Evolutionary conservation across 23 red algal genomes (phyloP).

Genomic region (Gracilariopsis chorda): DNA sequence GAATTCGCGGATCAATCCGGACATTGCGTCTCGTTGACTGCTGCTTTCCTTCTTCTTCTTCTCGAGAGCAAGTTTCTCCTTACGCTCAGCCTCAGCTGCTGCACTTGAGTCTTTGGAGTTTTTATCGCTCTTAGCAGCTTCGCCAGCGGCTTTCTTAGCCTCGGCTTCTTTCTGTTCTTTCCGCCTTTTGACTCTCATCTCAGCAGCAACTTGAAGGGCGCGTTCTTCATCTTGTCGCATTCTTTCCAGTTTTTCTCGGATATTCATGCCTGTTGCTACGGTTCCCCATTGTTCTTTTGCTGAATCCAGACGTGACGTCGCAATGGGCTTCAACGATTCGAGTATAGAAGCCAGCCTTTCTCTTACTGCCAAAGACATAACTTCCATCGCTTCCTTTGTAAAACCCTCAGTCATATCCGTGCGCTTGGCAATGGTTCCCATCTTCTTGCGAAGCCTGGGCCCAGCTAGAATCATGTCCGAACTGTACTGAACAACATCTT

Average conservation of each 20-base stretch:
- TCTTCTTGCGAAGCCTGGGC: conserved; percentile 22
- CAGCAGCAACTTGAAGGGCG: conserved; percentile 18
- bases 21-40: conserved; percentile 58
- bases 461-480: conserved; percentile 46
- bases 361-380: conserved; percentile 52
- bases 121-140: conserved; percentile 44
- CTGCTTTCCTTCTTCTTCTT: conserved; percentile 61
- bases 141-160: conserved; percentile 27
- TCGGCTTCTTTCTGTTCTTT: conserved; percentile 40
- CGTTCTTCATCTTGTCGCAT: conserved; percentile 56
- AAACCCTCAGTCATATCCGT: conserved; percentile 13
- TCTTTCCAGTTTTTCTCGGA: conserved; percentile 20
- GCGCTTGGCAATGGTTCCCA: conserved; percentile 12
- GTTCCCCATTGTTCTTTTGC: conserved; percentile 41
- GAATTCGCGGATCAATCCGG: conserved; percentile 2
- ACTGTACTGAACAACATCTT: conserved; percentile 6
- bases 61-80: conserved; percentile 48
- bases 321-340: conserved; percentile 24
- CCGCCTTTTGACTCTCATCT: conserved; percentile 36
- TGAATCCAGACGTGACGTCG: conserved; percentile 1
- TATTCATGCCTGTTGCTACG: conserved; percentile 2
- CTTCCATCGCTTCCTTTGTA: conserved; percentile 47
- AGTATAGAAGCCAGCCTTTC: conserved; percentile 23
- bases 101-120: conserved; percentile 52
- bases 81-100: conserved; percentile 45